phyloP scores from a whole-genome alignment of 1,139 yeast species.

The Blastobotrys indianensis region DNA sequence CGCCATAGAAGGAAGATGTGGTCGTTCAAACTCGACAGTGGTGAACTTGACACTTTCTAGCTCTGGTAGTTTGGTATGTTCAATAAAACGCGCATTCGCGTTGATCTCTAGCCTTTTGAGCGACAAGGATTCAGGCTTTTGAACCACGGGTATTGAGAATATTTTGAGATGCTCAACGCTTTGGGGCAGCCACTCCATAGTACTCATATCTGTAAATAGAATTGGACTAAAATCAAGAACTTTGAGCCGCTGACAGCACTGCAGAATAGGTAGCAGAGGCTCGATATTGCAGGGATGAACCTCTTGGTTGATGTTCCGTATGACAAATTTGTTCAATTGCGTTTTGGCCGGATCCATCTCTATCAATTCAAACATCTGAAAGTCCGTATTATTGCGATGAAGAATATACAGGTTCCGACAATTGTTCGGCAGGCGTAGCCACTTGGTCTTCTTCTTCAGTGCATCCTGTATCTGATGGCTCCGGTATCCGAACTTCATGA shows the following conservation, averaged over 20 bases:
- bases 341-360: no score
- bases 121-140: not conserved
- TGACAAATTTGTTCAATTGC: no score
- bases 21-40: conserved; percentile 5
- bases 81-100: not conserved
- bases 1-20: not conserved
- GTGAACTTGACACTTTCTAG: not conserved
- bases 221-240: not conserved
- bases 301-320: no score
- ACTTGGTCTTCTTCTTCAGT: no score
- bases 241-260: not conserved
- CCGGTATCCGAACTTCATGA: no score
- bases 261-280: not conserved
- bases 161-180: not conserved
- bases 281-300: not conserved
- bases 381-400: no score
- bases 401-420: no score
- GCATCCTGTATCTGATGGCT: no score
- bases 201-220: conserved; percentile 4
- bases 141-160: not conserved
- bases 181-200: conserved; percentile 4
- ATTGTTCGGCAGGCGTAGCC: no score
- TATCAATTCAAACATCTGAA: no score
- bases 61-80: not conserved
- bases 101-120: not conserved